phyloP scores from a whole-genome alignment of 108 stramenopile species.

The Nannochloropsis gaditana region DNA sequence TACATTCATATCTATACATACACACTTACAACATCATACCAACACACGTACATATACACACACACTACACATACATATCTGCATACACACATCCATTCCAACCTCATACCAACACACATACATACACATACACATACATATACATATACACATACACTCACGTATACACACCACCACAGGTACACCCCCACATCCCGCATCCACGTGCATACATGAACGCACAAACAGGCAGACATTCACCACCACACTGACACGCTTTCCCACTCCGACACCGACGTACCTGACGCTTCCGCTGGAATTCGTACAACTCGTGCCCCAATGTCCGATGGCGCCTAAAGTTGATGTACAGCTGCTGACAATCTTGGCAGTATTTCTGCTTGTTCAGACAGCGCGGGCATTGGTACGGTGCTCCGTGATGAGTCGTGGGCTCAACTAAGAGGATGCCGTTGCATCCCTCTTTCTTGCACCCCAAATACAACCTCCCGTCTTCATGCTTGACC shows the following conservation, averaged over 20 bases:
- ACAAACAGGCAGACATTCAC: no score
- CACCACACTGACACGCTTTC: no score
- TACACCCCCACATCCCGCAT: no score
- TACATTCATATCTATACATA: background rate
- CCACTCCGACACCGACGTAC: background rate
- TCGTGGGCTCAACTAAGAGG: background rate
- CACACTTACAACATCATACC: background rate
- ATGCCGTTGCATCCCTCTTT: conserved; percentile 3
- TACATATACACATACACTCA: no score
- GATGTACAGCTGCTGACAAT: background rate
- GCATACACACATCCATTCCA: no score
- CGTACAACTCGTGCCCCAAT: background rate
- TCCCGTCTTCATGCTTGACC: background rate
- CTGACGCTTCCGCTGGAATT: conserved; percentile 15
- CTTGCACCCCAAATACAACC: background rate
- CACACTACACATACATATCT: no score
- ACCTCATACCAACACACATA: no score
- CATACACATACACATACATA: no score
- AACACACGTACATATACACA: no score
- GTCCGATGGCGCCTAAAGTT: background rate
- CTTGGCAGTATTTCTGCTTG: conserved; percentile 6
- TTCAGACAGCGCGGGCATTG: conserved; percentile 10
- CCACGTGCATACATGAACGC: no score
- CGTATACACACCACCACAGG: no score
- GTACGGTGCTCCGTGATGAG: background rate